Evolutionary conservation across 805 yeast species (phyloP).

Genomic region (Cyberlindnera xylosilytica): DNA sequence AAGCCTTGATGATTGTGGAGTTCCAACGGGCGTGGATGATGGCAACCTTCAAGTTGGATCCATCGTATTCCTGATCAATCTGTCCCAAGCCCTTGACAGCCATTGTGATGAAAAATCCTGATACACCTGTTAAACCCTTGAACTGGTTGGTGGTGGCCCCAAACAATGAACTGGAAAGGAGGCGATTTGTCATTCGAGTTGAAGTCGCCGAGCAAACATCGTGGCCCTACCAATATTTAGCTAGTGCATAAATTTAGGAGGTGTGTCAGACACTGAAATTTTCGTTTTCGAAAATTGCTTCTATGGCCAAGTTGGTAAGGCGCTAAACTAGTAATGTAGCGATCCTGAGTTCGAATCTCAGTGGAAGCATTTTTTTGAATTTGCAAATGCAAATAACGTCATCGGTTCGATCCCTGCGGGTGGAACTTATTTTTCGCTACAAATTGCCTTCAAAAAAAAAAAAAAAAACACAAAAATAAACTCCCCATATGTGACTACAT

Average conservation of each 20-base stretch:
- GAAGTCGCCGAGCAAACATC: too few species aligned
- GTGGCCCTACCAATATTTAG: conserved; percentile 5
- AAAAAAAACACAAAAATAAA: too few species aligned
- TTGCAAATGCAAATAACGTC: not conserved
- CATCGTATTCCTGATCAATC: conserved; percentile 67
- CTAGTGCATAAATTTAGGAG: not conserved
- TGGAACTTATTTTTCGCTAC: too few species aligned
- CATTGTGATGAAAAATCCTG: conserved; percentile 46
- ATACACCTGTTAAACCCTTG: too few species aligned
- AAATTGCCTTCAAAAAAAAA: too few species aligned
- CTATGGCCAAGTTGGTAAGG: conserved; percentile 70
- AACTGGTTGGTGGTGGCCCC: too few species aligned
- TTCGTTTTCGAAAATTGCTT: conserved; percentile 30
- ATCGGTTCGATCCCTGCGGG: too few species aligned
- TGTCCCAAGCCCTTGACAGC: conserved; percentile 81
- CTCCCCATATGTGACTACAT: too few species aligned
- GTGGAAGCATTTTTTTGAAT: conserved; percentile 53
- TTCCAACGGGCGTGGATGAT: conserved; percentile 98
- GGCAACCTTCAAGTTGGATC: conserved; percentile 66
- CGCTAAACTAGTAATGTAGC: conserved; percentile 82
- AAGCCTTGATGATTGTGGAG: conserved; percentile 64
- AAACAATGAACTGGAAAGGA: too few species aligned
- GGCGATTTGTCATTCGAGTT: too few species aligned
- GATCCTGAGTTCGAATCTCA: conserved; percentile 78
- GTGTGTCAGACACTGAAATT: not conserved